phyloP scores from a whole-genome alignment of 768 basidiomycete species.

The Chlorophyllum brunneum region DNA sequence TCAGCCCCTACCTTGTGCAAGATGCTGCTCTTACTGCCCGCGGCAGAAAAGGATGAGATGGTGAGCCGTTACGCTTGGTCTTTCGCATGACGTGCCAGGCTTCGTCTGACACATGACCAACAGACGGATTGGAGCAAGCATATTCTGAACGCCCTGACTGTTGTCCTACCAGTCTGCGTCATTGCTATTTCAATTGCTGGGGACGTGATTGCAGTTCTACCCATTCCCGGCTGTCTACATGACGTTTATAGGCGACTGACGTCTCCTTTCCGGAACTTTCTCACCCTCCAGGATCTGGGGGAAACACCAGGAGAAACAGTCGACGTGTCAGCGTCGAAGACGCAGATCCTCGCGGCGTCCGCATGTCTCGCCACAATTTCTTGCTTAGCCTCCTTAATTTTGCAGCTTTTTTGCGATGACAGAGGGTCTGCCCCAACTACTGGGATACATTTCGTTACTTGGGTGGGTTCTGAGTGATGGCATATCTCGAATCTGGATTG shows the following conservation, averaged over 20 bases:
- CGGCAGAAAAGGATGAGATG: background rate
- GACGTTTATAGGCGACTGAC: conserved; percentile 6
- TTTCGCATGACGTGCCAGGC: background rate
- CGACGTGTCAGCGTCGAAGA: conserved; percentile 21
- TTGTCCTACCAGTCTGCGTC: conserved; percentile 2
- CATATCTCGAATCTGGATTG: conserved; percentile 3
- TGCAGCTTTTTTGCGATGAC: conserved; percentile 25
- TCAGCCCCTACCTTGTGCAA: conserved; percentile 4
- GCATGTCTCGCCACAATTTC: conserved; percentile 34
- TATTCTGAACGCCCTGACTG: background rate
- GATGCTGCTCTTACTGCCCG: background rate
- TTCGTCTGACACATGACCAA: background rate
- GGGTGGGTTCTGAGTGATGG: conserved; percentile 38
- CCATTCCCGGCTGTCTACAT: conserved; percentile 1
- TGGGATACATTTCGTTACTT: conserved; percentile 35
- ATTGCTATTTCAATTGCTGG: conserved; percentile 6
- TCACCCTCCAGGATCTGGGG: conserved; percentile 47
- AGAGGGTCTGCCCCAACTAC: conserved; percentile 20
- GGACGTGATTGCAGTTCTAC: conserved; percentile 1
- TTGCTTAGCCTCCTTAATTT: conserved; percentile 42
- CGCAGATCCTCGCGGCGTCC: conserved; percentile 30
- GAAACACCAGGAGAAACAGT: conserved; percentile 28
- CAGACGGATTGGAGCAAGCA: conserved; percentile 4
- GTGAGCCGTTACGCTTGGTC: conserved; percentile 1
- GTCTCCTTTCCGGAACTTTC: conserved; percentile 49